These are phyloP conservation scores for Mollisia scopiformis DNA, from an alignment of 2,329 filamentous ascomycete genomes.

Conservation along the genomic window DNA sequence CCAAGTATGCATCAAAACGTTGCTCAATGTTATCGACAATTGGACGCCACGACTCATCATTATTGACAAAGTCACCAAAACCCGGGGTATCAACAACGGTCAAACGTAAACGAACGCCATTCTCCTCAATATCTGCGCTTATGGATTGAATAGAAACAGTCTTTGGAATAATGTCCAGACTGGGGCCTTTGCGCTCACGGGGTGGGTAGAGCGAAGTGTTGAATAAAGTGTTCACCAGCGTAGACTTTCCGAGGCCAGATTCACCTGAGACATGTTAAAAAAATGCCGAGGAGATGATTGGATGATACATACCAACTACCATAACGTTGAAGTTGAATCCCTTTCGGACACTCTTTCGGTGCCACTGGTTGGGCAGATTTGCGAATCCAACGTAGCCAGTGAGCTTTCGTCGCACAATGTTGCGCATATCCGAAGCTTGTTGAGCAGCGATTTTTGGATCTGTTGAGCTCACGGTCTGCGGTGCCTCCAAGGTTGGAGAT, in stretches of 20 bases:
- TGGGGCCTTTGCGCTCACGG: slow-evolving; percentile 97
- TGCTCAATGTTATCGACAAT: slow-evolving; percentile 99
- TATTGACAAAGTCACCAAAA: slow-evolving; percentile 99
- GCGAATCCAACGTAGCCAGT: slow-evolving; percentile 99
- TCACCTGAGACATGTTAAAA: slow-evolving; percentile 67
- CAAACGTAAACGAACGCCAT: slow-evolving; percentile 91
- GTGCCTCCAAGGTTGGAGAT: slow-evolving; percentile 31
- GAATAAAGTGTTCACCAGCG: slow-evolving; percentile 98
- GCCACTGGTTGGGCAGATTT: slow-evolving; percentile 99
- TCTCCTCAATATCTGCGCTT: slow-evolving; percentile 97
- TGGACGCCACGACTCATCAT: slow-evolving; percentile 98
- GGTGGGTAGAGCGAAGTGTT: slow-evolving; percentile 99
- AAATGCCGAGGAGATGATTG: background rate
- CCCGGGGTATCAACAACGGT: slow-evolving; percentile 98
- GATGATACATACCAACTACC: slow-evolving; percentile 85
- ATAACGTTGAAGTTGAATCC: slow-evolving; percentile 99
- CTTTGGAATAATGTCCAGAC: slow-evolving; percentile 98
- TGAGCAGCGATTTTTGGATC: slow-evolving; percentile 41
- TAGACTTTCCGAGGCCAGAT: slow-evolving; percentile 98
- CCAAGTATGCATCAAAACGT: slow-evolving; percentile 96
- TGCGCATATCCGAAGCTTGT: slow-evolving; percentile 49
- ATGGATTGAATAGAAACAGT: slow-evolving; percentile 94
- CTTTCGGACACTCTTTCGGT: slow-evolving; percentile 99
- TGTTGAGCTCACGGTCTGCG: slow-evolving; percentile 38
- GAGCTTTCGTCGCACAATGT: slow-evolving; percentile 97